Evolutionary conservation across 495 filamentous ascomycete genomes (phyloP), one percentile per base, ranked within the genome.

Genomic region (Trichocladium uniseriatum): DNA sequence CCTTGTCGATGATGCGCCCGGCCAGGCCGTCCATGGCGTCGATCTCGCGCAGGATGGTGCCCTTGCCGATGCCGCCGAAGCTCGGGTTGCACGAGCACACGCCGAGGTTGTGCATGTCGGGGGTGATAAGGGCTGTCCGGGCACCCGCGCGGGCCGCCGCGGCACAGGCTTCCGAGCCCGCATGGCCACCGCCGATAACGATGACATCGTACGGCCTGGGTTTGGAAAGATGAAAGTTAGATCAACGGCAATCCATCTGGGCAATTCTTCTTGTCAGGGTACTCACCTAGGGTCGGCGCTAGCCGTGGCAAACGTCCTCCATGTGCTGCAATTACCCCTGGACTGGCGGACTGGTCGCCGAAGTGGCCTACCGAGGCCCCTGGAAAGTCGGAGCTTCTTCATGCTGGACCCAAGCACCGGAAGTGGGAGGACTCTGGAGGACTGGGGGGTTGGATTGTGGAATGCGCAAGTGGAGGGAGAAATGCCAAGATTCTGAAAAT

Each of bases 21-120:
- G 85, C 84, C 9, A 98, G 76, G 2, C 92, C 92, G 63, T 98
- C 92, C 56, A 98, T 77, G 0, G 92, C 94, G 69, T 98, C 92
- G 24, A 98, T 82, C 65, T 98, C 92, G 2, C 91, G 82, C 29
- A 98, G 71, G 76, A 98, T 97, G 14, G 86, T 96, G 9, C 92
- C 92, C 66, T 98, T 98, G n/a, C 92, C 92, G 56, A 98, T 98
- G 28, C 92, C 92, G 39, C 92, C 92, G 63, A 98, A 94, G 49
- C 86, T 92, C 22, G 92, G 92, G 66, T 98, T 98, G 72, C 92
- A 98, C 43, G 91, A 96, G 69, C 94, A 97, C 18, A 91, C 85
- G 31, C 92, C 92, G 22, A 98, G 83, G 58, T 95, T 95, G 43
- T 87, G 81, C 46, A 89, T 61, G 48, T 81, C 85, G 41, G 87